phyloP scores from a whole-genome alignment of 2,329 filamentous ascomycete species.

The Fusarium albosuccineum region DNA sequence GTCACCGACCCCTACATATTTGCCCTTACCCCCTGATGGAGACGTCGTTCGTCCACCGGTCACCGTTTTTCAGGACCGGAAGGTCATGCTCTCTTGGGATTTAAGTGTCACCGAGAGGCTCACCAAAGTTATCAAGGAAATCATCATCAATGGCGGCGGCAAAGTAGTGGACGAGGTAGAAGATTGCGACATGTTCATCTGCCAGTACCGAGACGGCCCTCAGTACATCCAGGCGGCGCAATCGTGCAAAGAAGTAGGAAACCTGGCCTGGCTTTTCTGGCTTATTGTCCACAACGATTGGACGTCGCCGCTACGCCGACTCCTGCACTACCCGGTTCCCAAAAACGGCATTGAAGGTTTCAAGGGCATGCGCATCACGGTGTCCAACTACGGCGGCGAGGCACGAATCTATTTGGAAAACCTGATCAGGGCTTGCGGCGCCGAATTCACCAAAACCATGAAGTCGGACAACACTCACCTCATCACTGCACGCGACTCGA shows the following conservation, averaged over 20 bases:
- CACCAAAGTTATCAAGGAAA: conserved; percentile 73
- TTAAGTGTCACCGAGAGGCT: conserved; percentile 78
- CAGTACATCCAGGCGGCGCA: conserved; percentile 84
- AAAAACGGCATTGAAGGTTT: conserved; percentile 84
- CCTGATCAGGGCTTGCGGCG: conserved; percentile 84
- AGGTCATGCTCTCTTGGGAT: conserved; percentile 82
- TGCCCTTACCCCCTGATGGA: conserved; percentile 58
- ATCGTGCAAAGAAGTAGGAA: conserved; percentile 86
- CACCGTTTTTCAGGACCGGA: conserved; percentile 81
- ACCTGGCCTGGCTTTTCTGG: conserved; percentile 93
- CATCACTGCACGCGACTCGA: conserved; percentile 87
- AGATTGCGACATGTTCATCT: conserved; percentile 85
- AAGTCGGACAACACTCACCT: conserved; percentile 96
- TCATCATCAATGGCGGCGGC: conserved; percentile 81
- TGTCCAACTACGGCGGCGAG: conserved; percentile 97
- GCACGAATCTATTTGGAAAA: conserved; percentile 95
- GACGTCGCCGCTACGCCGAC: conserved; percentile 84
- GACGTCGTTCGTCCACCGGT: conserved; percentile 64
- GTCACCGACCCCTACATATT: conserved; percentile 59
- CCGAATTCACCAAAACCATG: conserved; percentile 93
- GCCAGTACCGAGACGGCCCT: conserved; percentile 84
- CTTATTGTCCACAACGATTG: conserved; percentile 90
- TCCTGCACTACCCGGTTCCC: conserved; percentile 92
- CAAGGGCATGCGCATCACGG: conserved; percentile 79
- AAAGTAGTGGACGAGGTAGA: conserved; percentile 73